Evolutionary conservation across 1,284 basidiomycete genomes (phyloP).

Genomic region (Takashimella tepidaria): DNA sequence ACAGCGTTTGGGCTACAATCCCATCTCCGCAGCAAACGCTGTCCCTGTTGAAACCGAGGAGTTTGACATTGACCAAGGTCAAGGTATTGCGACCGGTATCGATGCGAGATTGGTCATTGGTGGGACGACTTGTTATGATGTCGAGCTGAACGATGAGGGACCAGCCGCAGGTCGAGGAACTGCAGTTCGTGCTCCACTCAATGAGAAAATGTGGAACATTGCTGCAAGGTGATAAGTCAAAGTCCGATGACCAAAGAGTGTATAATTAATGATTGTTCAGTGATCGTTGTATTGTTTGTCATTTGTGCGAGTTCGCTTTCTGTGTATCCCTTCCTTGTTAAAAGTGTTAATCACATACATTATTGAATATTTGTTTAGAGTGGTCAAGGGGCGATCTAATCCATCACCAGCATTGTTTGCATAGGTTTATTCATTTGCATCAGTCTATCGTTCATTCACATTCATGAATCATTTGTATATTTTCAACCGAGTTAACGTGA

Average conservation of each 20-base stretch:
- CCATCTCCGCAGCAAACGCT: slow-evolving; percentile 19
- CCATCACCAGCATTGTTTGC: too few relatives aligned
- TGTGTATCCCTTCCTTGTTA: background rate
- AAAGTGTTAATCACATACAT: too few relatives aligned
- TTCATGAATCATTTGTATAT: too few relatives aligned
- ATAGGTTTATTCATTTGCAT: too few relatives aligned
- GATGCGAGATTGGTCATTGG: background rate
- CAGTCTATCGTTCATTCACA: too few relatives aligned
- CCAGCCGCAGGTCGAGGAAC: background rate
- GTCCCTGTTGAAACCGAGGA: background rate
- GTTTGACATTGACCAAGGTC: background rate
- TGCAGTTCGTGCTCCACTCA: background rate
- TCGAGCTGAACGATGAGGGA: background rate
- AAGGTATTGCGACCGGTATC: background rate
- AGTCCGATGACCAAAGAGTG: too few relatives aligned
- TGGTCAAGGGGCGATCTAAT: too few relatives aligned
- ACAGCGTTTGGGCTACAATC: slow-evolving; percentile 32
- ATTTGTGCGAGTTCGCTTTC: background rate
- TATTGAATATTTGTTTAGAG: too few relatives aligned
- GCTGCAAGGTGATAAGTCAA: background rate
- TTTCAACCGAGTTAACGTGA: too few relatives aligned
- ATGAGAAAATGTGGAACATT: background rate
- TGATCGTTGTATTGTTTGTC: too few relatives aligned
- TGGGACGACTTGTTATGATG: background rate
- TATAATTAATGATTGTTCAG: too few relatives aligned